A percentile compares a stretch with the other conserved stretches of the same genome.
These are phyloP conservation scores for Chaetomium fimeti DNA, from an alignment of 495 filamentous ascomycete species.

Conservation along the genomic window DNA sequence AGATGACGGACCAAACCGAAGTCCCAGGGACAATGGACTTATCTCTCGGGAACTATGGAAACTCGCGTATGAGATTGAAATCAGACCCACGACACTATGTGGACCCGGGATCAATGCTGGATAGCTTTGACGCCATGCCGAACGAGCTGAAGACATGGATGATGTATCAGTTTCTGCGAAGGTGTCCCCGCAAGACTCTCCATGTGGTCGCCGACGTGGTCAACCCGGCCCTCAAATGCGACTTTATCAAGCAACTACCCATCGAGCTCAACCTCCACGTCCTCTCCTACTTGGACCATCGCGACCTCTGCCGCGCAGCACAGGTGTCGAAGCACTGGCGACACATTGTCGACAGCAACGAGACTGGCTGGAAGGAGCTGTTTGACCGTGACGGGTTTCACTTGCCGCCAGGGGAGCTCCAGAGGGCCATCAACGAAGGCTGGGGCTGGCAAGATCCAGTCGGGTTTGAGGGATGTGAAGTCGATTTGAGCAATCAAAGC, in stretches of 20 bases:
- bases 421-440: constrained; percentile 84
- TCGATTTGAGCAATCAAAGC: constrained; percentile 64
- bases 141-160: constrained; percentile 85
- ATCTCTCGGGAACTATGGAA: constrained; percentile 25
- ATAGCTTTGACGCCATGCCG: constrained; percentile 87
- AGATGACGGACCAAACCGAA: constrained; percentile 34
- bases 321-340: constrained; percentile 96
- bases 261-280: constrained; percentile 84
- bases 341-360: constrained; percentile 82
- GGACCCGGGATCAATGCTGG: constrained; percentile 80
- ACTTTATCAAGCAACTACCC: constrained; percentile 81
- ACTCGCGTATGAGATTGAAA: constrained; percentile 20
- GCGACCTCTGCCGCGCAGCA: constrained; percentile 85
- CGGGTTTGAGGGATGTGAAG: constrained; percentile 70
- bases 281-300: constrained; percentile 78
- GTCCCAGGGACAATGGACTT: constrained; percentile 19
- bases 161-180: constrained; percentile 90
- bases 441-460: constrained; percentile 98
- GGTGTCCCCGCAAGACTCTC: constrained; percentile 85
- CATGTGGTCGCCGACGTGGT: constrained; percentile 90
- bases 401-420: constrained; percentile 78
- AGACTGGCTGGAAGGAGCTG: constrained; percentile 92
- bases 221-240: constrained; percentile 94
- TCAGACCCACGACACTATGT: constrained; percentile 33
- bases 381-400: constrained; percentile 80